A percentile compares a stretch with the other conserved stretches of the same genome.
Conservation (phyloP, 495 filamentous ascomycete genomes). For the Talaromyces proteolyticus region DNA sequence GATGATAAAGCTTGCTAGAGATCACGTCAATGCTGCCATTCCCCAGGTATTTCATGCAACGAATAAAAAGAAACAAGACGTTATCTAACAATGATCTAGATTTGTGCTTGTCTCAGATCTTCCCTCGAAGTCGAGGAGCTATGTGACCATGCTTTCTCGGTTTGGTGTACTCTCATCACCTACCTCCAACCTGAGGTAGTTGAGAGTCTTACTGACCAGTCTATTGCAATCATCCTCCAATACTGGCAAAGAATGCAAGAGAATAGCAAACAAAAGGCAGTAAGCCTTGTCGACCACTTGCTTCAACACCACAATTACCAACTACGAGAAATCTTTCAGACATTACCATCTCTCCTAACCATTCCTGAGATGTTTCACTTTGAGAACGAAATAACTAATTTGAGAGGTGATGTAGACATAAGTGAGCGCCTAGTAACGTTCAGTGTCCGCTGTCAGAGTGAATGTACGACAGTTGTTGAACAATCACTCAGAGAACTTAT, state of each 20-base stretch:
- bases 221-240: slow-evolving; percentile 76
- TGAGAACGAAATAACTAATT: slow-evolving; percentile 52
- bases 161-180: slow-evolving; percentile 75
- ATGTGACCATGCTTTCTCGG: slow-evolving; percentile 68
- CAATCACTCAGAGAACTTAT: slow-evolving; percentile 73
- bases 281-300: slow-evolving; percentile 57
- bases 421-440: slow-evolving; percentile 64
- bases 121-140: slow-evolving; percentile 69
- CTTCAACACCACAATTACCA: slow-evolving; percentile 52
- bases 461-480: slow-evolving; percentile 76
- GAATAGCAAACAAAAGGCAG: slow-evolving; percentile 48
- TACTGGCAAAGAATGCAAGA: slow-evolving; percentile 69
- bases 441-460: slow-evolving; percentile 65
- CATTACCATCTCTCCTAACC: slow-evolving; percentile 71
- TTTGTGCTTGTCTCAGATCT: slow-evolving; percentile 82
- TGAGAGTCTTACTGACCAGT: slow-evolving; percentile 73
- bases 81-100: slow-evolving; percentile 35
- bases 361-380: slow-evolving; percentile 63
- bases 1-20: slow-evolving; percentile 71
- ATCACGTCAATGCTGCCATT: slow-evolving; percentile 66
- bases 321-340: slow-evolving; percentile 58
- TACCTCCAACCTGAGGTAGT: slow-evolving; percentile 72
- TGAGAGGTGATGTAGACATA: slow-evolving; percentile 56
- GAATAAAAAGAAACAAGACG: background rate
- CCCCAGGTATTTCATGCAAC: slow-evolving; percentile 61